Base-by-base conservation (phyloP, 805 yeast species). In the Candida hispaniensis region DNA sequence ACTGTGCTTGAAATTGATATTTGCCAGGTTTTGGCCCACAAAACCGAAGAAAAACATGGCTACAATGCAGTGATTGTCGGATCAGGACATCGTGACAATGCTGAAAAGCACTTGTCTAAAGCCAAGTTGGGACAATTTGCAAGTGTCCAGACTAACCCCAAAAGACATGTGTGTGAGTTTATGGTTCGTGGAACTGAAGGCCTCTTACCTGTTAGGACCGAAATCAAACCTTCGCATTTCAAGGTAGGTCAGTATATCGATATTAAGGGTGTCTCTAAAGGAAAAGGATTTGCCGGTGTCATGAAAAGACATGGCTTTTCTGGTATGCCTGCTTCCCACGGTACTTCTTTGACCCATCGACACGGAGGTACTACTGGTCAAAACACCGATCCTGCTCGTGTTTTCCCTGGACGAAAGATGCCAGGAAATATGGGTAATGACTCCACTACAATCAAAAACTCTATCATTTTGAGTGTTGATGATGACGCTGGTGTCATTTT, bases 251-350 rank as follows among this genome's bases (percentile, higher is more conserved):
- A 83, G 56, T 69, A 62, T 41, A 86, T 91, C 16, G 98, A 91
- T 54, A 62, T 83, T 35, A 69, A 73, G 53, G 79, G 86, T 10
- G 66, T 68, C 12, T 66, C 86, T 34, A 88, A 83, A 56, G 98
- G 98, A 60, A 91, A 91, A 59, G 98, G 98, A 7, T 83, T 83
- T 56, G 82, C 86, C 14, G 98, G 98, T 73, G 97, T 88, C 14
- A 91, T 91, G 95, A 88, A 88, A 58, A 75, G 94, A 60, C 79
- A 79, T 66, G 80, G 82, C 8, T 91, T 88, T 61, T 64, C 63
- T 28, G 98, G 98, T 67, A 71, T 80, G 57, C 71, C 73, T 26
- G 96, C 96, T 5, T 68, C 96, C 1, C 98, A 91, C 58, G 98
- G 98, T 79, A 86, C 81, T 15, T 82, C 98, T 17, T 64, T 71